A percentile compares a stretch with the other conserved stretches of the same genome.
These are phyloP conservation scores for Penicillium corylophilum DNA, from an alignment of 2,329 filamentous ascomycete species.

Conservation along the genomic window DNA sequence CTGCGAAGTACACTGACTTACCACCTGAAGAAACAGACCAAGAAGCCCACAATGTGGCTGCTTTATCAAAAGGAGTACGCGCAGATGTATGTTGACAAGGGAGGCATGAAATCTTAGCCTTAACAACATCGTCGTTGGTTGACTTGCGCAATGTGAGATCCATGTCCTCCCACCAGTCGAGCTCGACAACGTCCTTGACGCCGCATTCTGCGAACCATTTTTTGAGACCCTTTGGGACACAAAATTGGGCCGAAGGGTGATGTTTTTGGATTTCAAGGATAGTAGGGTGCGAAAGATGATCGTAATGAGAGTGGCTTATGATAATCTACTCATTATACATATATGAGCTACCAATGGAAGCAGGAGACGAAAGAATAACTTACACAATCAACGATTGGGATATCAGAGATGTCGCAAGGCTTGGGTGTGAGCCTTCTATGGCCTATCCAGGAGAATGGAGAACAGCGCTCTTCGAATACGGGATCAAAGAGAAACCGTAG, in stretches of 20 bases:
- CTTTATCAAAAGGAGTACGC: constrained; percentile 5
- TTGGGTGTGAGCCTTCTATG: not conserved
- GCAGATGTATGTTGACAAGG: not conserved
- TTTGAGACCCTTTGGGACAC: not conserved
- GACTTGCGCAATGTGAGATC: not conserved
- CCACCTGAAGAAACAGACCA: constrained; percentile 16
- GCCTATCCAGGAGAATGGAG: not conserved
- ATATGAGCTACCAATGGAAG: not conserved
- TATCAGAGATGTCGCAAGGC: not conserved
- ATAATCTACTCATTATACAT: not conserved
- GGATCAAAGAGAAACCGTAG: not conserved
- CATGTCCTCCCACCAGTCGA: not conserved
- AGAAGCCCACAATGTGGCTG: constrained; percentile 12
- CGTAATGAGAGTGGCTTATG: not conserved
- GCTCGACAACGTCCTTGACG: not conserved
- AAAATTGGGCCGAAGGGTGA: not conserved
- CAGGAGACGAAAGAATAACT: not conserved
- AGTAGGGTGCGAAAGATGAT: not conserved
- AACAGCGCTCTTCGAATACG: not conserved
- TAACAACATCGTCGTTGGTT: not conserved
- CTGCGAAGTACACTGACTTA: constrained; percentile 16
- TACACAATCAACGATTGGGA: not conserved
- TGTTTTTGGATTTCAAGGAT: not conserved
- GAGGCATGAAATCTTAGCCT: not conserved
- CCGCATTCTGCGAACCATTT: not conserved